Evolutionary conservation across 31 red algal genomes (phyloP), one percentile per base, ranked within the genome.

Genomic region (Asparagopsis taxiformis): DNA sequence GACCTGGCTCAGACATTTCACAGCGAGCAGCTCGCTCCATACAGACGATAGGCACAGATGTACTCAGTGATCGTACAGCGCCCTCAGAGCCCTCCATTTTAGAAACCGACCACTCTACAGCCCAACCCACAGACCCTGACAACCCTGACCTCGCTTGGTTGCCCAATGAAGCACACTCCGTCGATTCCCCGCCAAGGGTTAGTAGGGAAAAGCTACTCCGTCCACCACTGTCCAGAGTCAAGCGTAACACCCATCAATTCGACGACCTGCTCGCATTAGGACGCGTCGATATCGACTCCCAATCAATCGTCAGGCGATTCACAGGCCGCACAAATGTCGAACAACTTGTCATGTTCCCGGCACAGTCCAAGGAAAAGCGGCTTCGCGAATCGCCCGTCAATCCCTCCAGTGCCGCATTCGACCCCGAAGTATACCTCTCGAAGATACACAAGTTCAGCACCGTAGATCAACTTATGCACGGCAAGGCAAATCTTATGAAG

Each of bases 191-290:
- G n/a, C n/a, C n/a, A n/a, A n/a, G n/a, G n/a, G n/a, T n/a, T n/a
- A n/a, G n/a, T n/a, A n/a, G n/a, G n/a, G n/a, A n/a, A n/a, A n/a
- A n/a, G n/a, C n/a, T n/a, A n/a, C n/a, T n/a, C n/a, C n/a, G n/a
- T n/a, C n/a, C n/a, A n/a, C n/a, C n/a, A 25, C 55, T 23, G 11
- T 23, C 9, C n/a, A 9, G n/a, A 8, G 9, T 25, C 55, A 16
- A 66, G 9, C 50, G 72, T 37, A 13, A 17, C 3, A 29, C 55
- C 20, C 37, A 26, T 1, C 64, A 66, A 6, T 68, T 81, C 65
- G 77, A 81, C 37, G 77, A 81, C 32, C 32, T 81, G 48, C 77
- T 81, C 48, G 77, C 62, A 4, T 37, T 59, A 32, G 77, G 77
- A 3, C 43, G 77, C 10, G 77, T 81, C 3, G 64, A 81, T 54